A percentile compares a stretch with the other conserved stretches of the same genome.
Evolutionary conservation across 495 filamentous ascomycete species (phyloP).

Genomic region (Hamigera avellanea): DNA sequence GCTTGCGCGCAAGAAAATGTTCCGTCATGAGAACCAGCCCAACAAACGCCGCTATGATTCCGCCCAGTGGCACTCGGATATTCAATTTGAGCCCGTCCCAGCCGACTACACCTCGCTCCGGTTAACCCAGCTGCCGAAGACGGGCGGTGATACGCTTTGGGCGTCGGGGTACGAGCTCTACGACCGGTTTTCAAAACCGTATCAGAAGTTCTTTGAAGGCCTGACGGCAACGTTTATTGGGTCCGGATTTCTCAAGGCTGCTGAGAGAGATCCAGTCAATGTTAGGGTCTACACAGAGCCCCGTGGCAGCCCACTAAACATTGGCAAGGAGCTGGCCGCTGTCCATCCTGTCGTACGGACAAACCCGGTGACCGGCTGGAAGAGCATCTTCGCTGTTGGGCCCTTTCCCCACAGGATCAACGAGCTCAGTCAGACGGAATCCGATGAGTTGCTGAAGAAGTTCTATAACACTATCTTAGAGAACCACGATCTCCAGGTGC

Average conservation of each 20-base stretch:
- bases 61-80: slow-evolving; percentile 55
- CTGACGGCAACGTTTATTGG: slow-evolving; percentile 51
- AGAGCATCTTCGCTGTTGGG: slow-evolving; percentile 55
- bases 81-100: slow-evolving; percentile 54
- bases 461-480: slow-evolving; percentile 46
- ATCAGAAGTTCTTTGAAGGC: slow-evolving; percentile 52
- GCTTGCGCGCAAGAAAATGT: slow-evolving; percentile 42
- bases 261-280: slow-evolving; percentile 26
- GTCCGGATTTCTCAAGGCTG: slow-evolving; percentile 40
- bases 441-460: slow-evolving; percentile 20
- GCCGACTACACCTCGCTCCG: slow-evolving; percentile 54
- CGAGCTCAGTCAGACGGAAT: slow-evolving; percentile 31
- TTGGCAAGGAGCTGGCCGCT: slow-evolving; percentile 45
- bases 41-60: slow-evolving; percentile 9
- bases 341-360: slow-evolving; percentile 64
- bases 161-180: slow-evolving; percentile 37
- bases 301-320: slow-evolving; percentile 54
- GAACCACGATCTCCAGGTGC: slow-evolving; percentile 67
- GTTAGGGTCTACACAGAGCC: slow-evolving; percentile 39
- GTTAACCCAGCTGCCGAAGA: slow-evolving; percentile 51
- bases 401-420: slow-evolving; percentile 53
- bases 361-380: slow-evolving; percentile 72
- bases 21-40: slow-evolving; percentile 19
- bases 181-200: slow-evolving; percentile 54
- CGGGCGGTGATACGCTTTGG: slow-evolving; percentile 54